Evolutionary conservation across 345 rosid species (phyloP).

Genomic region (Populus ilicifolia): DNA sequence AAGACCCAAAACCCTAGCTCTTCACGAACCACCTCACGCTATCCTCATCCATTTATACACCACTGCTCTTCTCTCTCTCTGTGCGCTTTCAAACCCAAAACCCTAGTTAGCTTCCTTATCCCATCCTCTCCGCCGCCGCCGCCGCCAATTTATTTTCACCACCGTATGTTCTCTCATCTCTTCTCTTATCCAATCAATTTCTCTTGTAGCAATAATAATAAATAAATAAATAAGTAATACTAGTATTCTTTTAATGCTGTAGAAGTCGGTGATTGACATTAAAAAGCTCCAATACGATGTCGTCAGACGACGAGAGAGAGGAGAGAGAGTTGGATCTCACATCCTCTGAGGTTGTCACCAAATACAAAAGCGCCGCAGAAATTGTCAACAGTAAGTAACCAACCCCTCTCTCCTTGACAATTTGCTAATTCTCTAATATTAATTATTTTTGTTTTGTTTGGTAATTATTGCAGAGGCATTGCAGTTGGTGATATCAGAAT

Average conservation of each 20-base stretch:
- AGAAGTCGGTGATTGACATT: neutral
- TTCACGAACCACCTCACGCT: slow-evolving; percentile 9
- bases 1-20: slow-evolving; percentile 13
- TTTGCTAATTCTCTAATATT: neutral
- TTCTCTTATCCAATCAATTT: neutral
- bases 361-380: slow-evolving; percentile 94
- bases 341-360: slow-evolving; percentile 90
- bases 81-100: neutral
- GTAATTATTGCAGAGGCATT: slow-evolving; percentile 57
- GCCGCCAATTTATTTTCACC: neutral
- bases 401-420: neutral
- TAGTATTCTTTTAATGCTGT: neutral
- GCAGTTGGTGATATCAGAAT: slow-evolving; percentile 66
- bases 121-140: neutral
- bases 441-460: neutral
- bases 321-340: slow-evolving; percentile 96
- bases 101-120: neutral
- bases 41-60: too few species aligned
- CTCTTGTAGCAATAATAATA: neutral
- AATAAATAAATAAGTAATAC: neutral
- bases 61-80: neutral
- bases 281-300: slow-evolving; percentile 47
- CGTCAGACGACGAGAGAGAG: slow-evolving; percentile 88
- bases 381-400: slow-evolving; percentile 68
- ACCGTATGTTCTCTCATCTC: neutral